Evolutionary conservation across 352 stramenopile species (phyloP).

Genomic region (Pilasporangium apinafurcum): DNA sequence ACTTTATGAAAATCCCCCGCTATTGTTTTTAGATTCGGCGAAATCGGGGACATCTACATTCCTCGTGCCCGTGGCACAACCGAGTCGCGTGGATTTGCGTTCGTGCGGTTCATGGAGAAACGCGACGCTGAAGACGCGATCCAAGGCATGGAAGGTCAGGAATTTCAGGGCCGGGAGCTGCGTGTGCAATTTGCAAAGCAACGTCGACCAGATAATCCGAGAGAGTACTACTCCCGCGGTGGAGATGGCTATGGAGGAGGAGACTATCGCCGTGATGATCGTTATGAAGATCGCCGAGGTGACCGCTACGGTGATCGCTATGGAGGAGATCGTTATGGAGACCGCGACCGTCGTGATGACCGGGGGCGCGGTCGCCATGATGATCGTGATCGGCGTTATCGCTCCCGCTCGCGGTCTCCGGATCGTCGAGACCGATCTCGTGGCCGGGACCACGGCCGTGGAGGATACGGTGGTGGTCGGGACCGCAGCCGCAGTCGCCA

Average conservation of each 20-base stretch:
- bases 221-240: slow-evolving; percentile 56
- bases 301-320: slow-evolving; percentile 17
- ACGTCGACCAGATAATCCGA: slow-evolving; percentile 66
- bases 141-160: slow-evolving; percentile 59
- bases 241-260: slow-evolving; percentile 14
- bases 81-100: slow-evolving; percentile 80
- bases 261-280: slow-evolving; percentile 5
- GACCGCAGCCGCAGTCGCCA: slow-evolving; percentile 27
- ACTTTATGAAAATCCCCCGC: too few species aligned
- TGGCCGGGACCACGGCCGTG: slow-evolving; percentile 4
- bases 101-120: slow-evolving; percentile 87
- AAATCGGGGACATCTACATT: slow-evolving; percentile 84
- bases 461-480: slow-evolving; percentile 15
- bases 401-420: slow-evolving; percentile 32
- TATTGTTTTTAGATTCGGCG: slow-evolving; percentile 32
- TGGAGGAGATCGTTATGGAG: slow-evolving; percentile 11
- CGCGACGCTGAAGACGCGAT: slow-evolving; percentile 87
- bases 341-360: slow-evolving; percentile 17
- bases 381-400: slow-evolving; percentile 12
- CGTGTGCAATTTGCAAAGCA: slow-evolving; percentile 77
- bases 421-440: slow-evolving; percentile 19
- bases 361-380: slow-evolving; percentile 24
- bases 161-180: slow-evolving; percentile 66
- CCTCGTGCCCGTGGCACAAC: slow-evolving; percentile 63
- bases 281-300: slow-evolving; percentile 3